These are phyloP conservation scores for Ophiostoma quercus DNA, from an alignment of 2,329 filamentous ascomycete genomes.

Conservation along the genomic window DNA sequence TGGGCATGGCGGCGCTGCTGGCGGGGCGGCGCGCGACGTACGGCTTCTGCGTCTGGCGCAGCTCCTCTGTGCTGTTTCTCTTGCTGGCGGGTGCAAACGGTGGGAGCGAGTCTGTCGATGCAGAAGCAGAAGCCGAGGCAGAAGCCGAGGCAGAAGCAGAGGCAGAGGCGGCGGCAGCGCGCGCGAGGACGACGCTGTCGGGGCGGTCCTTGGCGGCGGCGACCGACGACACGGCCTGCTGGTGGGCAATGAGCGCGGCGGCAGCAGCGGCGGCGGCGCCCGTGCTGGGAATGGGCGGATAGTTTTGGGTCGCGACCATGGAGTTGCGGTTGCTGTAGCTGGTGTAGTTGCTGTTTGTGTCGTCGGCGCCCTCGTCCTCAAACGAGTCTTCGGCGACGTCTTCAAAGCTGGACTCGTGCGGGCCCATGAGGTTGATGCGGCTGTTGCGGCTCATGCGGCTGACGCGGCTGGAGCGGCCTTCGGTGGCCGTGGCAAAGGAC, in stretches of 20 bases:
- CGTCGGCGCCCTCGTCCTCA: constrained; percentile 6
- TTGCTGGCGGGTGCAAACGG: neutral
- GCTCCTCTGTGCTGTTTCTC: constrained; percentile 26
- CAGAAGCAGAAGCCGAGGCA: neutral
- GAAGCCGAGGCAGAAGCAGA: neutral
- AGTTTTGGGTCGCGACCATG: neutral
- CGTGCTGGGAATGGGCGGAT: constrained; percentile 7
- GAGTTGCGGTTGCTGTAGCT: constrained; percentile 13
- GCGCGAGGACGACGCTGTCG: neutral
- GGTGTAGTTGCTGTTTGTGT: constrained; percentile 14
- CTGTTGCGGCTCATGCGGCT: constrained; percentile 36
- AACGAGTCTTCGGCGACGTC: constrained; percentile 16
- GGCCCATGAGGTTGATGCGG: constrained; percentile 26
- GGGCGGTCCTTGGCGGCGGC: constrained; percentile 14
- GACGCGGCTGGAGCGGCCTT: constrained; percentile 41
- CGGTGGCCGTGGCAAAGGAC: constrained; percentile 51
- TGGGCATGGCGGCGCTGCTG: constrained; percentile 35
- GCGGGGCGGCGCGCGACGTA: constrained; percentile 39
- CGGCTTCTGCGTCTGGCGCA: constrained; percentile 24
- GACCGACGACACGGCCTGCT: neutral
- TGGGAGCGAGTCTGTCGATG: neutral
- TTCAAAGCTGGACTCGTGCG: constrained; percentile 10
- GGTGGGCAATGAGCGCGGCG: neutral
- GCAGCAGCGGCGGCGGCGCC: neutral
- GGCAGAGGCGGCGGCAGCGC: neutral